phyloP scores from a whole-genome alignment of 306 rosid species.

The Cicer pinnatifidum region DNA sequence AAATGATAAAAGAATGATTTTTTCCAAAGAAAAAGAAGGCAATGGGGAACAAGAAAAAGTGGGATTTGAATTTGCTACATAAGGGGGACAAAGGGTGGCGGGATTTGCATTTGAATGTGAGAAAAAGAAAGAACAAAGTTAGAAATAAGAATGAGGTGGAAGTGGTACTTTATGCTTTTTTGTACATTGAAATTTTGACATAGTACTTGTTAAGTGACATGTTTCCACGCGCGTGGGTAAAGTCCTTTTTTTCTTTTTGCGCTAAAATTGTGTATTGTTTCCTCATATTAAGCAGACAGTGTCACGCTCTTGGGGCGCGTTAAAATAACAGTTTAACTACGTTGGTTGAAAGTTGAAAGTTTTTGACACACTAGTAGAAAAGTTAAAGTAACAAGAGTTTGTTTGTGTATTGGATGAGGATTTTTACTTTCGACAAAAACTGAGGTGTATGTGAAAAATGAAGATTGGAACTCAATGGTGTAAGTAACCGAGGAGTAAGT shows the following conservation, averaged over 20 bases:
- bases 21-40: constrained; percentile 21
- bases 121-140: constrained; percentile 13
- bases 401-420: background rate
- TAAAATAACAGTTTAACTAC: background rate
- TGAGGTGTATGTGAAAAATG: constrained; percentile 3
- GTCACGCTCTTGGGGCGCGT: constrained; percentile 51
- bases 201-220: constrained; percentile 48
- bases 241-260: constrained; percentile 49
- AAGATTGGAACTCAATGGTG: constrained; percentile 23
- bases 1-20: constrained; percentile 44
- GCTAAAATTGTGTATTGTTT: constrained; percentile 28
- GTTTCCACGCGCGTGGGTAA: constrained; percentile 61
- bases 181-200: constrained; percentile 33
- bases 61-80: constrained; percentile 56
- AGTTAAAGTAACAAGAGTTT: no score
- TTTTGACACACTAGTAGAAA: constrained; percentile 1
- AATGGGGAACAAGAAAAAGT: constrained; percentile 41
- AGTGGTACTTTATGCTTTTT: constrained; percentile 7
- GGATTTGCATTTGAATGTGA: constrained; percentile 80
- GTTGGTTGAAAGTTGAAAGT: constrained; percentile 21
- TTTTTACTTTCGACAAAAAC: constrained; percentile 25
- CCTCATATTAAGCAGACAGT: constrained; percentile 41
- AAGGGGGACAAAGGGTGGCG: constrained; percentile 56
- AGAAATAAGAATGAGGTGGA: background rate
- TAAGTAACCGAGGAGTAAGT: constrained; percentile 15